A percentile compares a stretch with the other conserved stretches of the same genome.
These are phyloP conservation scores for Amaranthus hypochondriacus DNA, from an alignment of 148 eudicot species.

Conservation along the genomic window DNA sequence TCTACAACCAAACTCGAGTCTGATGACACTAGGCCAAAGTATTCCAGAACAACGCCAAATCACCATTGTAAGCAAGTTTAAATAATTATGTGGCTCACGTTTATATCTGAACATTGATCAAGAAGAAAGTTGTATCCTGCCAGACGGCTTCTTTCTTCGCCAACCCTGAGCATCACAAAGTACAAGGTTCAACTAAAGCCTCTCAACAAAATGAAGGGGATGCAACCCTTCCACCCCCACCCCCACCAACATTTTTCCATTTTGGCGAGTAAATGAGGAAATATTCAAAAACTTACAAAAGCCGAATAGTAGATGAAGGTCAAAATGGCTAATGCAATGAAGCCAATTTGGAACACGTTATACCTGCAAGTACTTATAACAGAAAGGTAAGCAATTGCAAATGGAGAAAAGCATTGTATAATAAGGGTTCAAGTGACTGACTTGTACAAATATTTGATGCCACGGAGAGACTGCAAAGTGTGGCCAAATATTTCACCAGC, in stretches of 20 bases:
- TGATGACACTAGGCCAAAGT: neutral
- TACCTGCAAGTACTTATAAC: constrained; percentile 48
- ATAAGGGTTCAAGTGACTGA: constrained; percentile 31
- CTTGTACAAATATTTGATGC: constrained; percentile 97
- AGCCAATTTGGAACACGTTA: constrained; percentile 92
- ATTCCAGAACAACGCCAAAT: constrained; percentile 13
- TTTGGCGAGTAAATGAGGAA: neutral
- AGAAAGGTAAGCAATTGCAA: constrained; percentile 18
- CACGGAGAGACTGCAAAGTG: constrained; percentile 92
- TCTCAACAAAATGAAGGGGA: neutral
- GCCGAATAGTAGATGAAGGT: constrained; percentile 81
- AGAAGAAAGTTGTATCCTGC: constrained; percentile 76
- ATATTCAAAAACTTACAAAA: constrained; percentile 56
- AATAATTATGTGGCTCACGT: constrained; percentile 14
- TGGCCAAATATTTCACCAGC: constrained; percentile 97
- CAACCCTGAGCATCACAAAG: constrained; percentile 59
- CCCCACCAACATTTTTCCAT: neutral
- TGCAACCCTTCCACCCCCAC: neutral
- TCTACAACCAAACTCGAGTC: constrained; percentile 11
- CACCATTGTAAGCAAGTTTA: constrained; percentile 13
- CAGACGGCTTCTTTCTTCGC: constrained; percentile 84
- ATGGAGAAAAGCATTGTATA: neutral
- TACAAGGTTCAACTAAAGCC: neutral
- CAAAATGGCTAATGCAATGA: constrained; percentile 62
- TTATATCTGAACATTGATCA: constrained; percentile 27